Conservation (phyloP, 805 yeast genomes). For the Sporopachydermia quercuum region DNA sequence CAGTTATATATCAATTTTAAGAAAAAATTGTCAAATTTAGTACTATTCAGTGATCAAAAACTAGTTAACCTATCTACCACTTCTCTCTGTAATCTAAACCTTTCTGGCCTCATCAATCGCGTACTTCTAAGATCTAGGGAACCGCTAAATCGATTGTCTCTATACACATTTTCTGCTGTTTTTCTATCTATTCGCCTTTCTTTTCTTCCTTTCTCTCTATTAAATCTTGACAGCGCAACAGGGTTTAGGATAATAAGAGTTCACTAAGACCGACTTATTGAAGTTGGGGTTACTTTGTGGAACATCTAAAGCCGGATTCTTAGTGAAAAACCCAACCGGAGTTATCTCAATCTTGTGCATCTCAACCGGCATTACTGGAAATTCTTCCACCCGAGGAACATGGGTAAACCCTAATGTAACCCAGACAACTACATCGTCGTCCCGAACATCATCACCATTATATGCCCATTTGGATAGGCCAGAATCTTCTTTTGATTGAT, state of each 20-base stretch:
- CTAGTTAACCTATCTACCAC: too few species aligned
- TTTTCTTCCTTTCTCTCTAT: conserved; percentile 5
- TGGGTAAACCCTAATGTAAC: conserved; percentile 73
- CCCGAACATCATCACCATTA: conserved; percentile 52
- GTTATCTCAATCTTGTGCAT: conserved; percentile 50
- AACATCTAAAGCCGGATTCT: conserved; percentile 64
- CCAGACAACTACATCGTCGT: conserved; percentile 68
- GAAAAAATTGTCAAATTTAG: too few species aligned
- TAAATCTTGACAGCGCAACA: conserved; percentile 2
- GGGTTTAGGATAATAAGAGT: conserved; percentile 4
- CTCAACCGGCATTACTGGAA: conserved; percentile 86
- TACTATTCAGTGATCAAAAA: too few species aligned
- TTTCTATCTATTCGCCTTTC: conserved; percentile 12
- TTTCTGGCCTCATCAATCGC: too few species aligned
- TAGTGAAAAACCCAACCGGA: conserved; percentile 64
- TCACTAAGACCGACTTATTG: conserved; percentile 40
- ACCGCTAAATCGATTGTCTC: too few species aligned
- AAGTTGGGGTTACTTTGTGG: conserved; percentile 56
- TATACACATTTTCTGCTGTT: not conserved
- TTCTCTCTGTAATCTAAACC: too few species aligned
- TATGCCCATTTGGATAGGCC: conserved; percentile 63
- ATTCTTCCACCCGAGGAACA: conserved; percentile 71
- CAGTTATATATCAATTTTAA: too few species aligned
- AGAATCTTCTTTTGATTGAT: conserved; percentile 56
- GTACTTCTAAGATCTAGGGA: too few species aligned